Evolutionary conservation across 305 asterid genomes (phyloP).

Genomic region (Fraxinus latifolia): DNA sequence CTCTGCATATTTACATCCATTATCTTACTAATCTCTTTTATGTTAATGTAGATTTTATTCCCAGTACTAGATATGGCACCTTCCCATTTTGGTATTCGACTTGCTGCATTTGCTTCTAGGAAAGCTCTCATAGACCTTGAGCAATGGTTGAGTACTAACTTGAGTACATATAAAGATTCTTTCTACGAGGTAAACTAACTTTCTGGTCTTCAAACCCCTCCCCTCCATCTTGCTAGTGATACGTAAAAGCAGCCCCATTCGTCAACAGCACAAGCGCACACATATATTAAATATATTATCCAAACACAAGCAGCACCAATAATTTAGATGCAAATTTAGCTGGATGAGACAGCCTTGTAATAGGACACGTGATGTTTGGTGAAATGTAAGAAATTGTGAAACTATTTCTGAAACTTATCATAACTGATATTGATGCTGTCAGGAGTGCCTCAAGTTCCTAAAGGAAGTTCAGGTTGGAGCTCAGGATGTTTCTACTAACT

Average conservation of each 20-base stretch:
- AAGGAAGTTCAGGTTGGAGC: constrained; percentile 67
- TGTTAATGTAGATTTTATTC: constrained; percentile 61
- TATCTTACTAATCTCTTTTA: constrained; percentile 10
- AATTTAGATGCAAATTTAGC: constrained; percentile 12
- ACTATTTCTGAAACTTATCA: neutral
- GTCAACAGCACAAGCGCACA: neutral
- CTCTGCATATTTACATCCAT: constrained; percentile 12
- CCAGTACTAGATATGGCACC: constrained; percentile 75
- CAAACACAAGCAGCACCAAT: neutral
- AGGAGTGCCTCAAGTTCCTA: constrained; percentile 86
- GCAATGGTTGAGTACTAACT: constrained; percentile 68
- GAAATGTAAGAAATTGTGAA: constrained; percentile 5
- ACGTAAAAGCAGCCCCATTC: neutral
- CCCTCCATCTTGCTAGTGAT: neutral
- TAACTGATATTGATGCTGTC: constrained; percentile 28
- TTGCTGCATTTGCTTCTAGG: constrained; percentile 83
- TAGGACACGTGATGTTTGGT: neutral
- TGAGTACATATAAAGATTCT: constrained; percentile 55
- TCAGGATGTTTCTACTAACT: constrained; percentile 59
- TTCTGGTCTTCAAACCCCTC: neutral
- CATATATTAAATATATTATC: neutral
- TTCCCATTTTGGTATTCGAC: constrained; percentile 61
- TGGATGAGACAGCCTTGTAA: neutral
- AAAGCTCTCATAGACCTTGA: constrained; percentile 82
- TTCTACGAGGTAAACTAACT: constrained; percentile 64